phyloP scores from a whole-genome alignment of 768 basidiomycete species.

The Cantharellus anzutake region DNA sequence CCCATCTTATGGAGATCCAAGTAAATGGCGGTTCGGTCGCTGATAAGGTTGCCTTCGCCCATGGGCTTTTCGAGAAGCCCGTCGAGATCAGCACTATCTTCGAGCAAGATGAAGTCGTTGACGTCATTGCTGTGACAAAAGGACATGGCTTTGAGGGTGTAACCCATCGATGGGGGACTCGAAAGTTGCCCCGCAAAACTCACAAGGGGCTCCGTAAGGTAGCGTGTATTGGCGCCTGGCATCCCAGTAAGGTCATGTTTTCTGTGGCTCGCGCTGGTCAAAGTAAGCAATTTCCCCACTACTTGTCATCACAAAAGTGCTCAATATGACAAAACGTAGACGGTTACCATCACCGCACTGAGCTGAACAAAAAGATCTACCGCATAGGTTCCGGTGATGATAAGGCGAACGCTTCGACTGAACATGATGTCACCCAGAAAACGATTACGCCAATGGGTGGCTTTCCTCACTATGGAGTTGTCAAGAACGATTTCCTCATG shows the following conservation, averaged over 20 bases:
- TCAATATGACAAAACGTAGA: slow-evolving; percentile 14
- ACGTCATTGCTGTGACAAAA: slow-evolving; percentile 96
- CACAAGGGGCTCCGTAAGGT: slow-evolving; percentile 99
- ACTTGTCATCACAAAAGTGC: not conserved
- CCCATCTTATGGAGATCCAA: slow-evolving; percentile 99
- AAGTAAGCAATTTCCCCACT: slow-evolving; percentile 19
- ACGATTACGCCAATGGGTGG: slow-evolving; percentile 93
- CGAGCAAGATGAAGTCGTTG: slow-evolving; percentile 92
- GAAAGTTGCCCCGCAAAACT: slow-evolving; percentile 95
- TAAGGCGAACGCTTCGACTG: slow-evolving; percentile 75
- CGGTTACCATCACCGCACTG: slow-evolving; percentile 91
- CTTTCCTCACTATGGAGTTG: slow-evolving; percentile 96
- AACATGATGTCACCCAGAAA: slow-evolving; percentile 88
- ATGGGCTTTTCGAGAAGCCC: slow-evolving; percentile 90
- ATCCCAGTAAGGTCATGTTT: slow-evolving; percentile 99
- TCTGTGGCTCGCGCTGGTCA: slow-evolving; percentile 99
- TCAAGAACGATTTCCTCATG: slow-evolving; percentile 97
- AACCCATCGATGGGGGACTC: slow-evolving; percentile 97
- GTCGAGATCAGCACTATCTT: slow-evolving; percentile 72
- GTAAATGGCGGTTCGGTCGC: slow-evolving; percentile 86
- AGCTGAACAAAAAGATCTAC: slow-evolving; percentile 99
- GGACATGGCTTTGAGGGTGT: slow-evolving; percentile 99
- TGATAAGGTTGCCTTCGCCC: slow-evolving; percentile 94
- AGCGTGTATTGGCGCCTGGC: slow-evolving; percentile 97
- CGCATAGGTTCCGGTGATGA: slow-evolving; percentile 70